phyloP scores from a whole-genome alignment of 306 rosid species.

The Cyamopsis tetragonoloba region DNA sequence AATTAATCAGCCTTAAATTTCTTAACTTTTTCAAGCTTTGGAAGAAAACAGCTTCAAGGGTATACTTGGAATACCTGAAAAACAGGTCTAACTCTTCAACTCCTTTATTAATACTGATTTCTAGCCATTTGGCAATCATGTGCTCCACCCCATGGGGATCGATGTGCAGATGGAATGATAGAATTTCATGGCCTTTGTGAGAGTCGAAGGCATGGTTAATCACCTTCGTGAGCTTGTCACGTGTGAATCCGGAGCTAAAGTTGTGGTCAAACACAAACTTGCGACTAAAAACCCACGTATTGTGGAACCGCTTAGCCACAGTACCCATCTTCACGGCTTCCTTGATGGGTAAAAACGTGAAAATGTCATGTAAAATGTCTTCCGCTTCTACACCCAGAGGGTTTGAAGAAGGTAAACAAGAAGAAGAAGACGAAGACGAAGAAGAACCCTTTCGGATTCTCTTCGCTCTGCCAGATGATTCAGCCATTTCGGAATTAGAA shows the following conservation, averaged over 20 bases:
- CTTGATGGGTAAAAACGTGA: slow-evolving; percentile 33
- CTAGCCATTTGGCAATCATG: slow-evolving; percentile 17
- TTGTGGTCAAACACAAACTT: slow-evolving; percentile 15
- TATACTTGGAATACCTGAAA: background rate
- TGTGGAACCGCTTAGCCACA: background rate
- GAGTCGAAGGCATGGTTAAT: slow-evolving; percentile 11
- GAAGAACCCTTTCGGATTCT: background rate
- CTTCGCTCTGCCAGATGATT: too few species aligned
- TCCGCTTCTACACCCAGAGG: too few species aligned
- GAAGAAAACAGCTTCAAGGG: background rate
- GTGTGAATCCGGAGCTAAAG: background rate
- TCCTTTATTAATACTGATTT: background rate
- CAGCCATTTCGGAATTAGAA: too few species aligned
- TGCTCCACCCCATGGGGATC: background rate
- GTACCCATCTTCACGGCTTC: background rate
- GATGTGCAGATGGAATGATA: slow-evolving; percentile 6
- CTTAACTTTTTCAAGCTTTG: background rate
- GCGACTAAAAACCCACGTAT: background rate
- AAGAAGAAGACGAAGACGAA: too few species aligned
- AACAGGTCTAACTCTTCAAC: slow-evolving; percentile 24
- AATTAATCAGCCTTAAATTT: background rate
- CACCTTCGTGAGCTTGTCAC: background rate
- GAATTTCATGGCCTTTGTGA: background rate
- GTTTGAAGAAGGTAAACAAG: too few species aligned
- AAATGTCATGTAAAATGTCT: slow-evolving; percentile 13